These are phyloP conservation scores for slime mould (Dictyostelium discoideum) DNA, from an alignment of 78 protist species.

Conservation along the genomic window dicty_2.7 NC_007088.5:7742501-7743000, in stretches of 20 bases:
- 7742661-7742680: not conserved
- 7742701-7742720: slow-evolving; percentile 76
- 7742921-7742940: slow-evolving; percentile 13
- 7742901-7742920: slow-evolving; percentile 91
- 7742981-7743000: slow-evolving; percentile 94
- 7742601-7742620: not conserved
- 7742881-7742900: slow-evolving; percentile 97
- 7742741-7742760: slow-evolving; percentile 46
- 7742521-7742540: not conserved
- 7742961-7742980: slow-evolving; percentile 94
- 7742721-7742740: slow-evolving; percentile 52
- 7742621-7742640: not conserved
- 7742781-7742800: slow-evolving; percentile 29
- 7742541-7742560: not conserved
- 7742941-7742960: slow-evolving; percentile 71
- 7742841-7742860: slow-evolving; percentile 26
- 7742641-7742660: not conserved
- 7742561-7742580: not conserved
- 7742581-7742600: not conserved
- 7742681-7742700: slow-evolving; percentile 11
- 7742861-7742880: slow-evolving; percentile 51
- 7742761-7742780: slow-evolving; percentile 58
- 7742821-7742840: not conserved
- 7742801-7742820: slow-evolving; percentile 33
- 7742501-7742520: slow-evolving; percentile 11